These are phyloP conservation scores for Trametes sp. DNA, from an alignment of 1,284 basidiomycete genomes.

Conservation along the genomic window DNA sequence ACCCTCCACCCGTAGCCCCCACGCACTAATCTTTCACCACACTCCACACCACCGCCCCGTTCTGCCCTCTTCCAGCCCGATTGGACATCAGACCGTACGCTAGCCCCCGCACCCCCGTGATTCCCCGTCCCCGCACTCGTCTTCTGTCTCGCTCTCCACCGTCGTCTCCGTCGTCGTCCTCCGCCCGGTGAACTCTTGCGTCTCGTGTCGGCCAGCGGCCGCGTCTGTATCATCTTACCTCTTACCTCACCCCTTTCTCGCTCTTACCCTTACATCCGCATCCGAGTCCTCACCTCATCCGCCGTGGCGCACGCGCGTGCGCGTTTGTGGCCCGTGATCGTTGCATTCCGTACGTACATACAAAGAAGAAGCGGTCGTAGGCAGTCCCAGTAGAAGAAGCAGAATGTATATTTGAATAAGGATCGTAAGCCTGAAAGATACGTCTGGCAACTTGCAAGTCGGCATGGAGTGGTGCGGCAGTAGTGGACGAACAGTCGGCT, in stretches of 20 bases:
- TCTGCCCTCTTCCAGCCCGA: not conserved
- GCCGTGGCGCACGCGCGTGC: not conserved
- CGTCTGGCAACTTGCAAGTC: no score
- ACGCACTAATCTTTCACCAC: constrained; percentile 20
- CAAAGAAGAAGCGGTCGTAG: constrained; percentile 27
- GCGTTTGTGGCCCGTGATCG: constrained; percentile 1
- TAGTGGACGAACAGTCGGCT: no score
- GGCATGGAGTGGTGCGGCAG: no score
- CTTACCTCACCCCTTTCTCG: not conserved
- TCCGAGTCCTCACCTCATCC: not conserved
- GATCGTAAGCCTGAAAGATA: not conserved
- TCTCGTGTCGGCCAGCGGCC: constrained; percentile 23
- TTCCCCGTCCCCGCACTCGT: constrained; percentile 15
- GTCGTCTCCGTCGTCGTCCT: constrained; percentile 17
- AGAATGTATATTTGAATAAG: constrained; percentile 33
- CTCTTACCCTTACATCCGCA: not conserved
- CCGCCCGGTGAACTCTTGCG: constrained; percentile 24
- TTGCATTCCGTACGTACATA: constrained; percentile 28
- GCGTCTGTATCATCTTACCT: constrained; percentile 27
- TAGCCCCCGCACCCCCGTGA: constrained; percentile 15
- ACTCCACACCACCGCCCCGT: constrained; percentile 6
- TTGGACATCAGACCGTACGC: constrained; percentile 24
- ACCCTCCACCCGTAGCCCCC: constrained; percentile 20
- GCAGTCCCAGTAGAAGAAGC: constrained; percentile 31
- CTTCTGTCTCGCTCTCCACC: constrained; percentile 13